Conservation (phyloP, 2,329 filamentous ascomycete genomes). For the Scopulariopsis brevicaulis region DNA sequence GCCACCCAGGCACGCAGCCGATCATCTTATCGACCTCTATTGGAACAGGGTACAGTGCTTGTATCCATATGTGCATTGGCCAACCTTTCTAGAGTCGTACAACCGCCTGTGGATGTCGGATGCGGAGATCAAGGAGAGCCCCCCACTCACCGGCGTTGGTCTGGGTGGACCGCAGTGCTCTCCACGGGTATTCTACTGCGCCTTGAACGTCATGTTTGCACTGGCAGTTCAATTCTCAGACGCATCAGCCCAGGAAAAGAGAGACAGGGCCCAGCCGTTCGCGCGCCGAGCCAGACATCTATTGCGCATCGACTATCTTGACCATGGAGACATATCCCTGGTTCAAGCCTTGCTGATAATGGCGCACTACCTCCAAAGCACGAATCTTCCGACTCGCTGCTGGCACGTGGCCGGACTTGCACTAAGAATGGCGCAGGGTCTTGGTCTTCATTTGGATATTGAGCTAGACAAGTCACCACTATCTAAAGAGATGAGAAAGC, state of each 20-base stretch:
- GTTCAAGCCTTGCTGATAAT: slow-evolving; percentile 13
- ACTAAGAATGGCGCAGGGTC: slow-evolving; percentile 13
- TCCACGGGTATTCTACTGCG: slow-evolving; percentile 2
- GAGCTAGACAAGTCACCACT: background rate
- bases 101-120: slow-evolving; percentile 3
- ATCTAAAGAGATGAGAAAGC: background rate
- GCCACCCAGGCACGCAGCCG: slow-evolving; percentile 7
- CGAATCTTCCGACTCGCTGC: slow-evolving; percentile 10
- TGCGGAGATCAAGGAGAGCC: slow-evolving; percentile 4
- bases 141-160: background rate
- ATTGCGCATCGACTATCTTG: slow-evolving; percentile 4
- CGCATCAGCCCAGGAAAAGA: slow-evolving; percentile 4
- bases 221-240: slow-evolving; percentile 10
- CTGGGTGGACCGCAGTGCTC: background rate
- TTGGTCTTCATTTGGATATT: slow-evolving; percentile 10
- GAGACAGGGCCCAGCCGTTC: background rate
- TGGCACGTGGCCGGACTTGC: slow-evolving; percentile 15
- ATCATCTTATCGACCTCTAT: slow-evolving; percentile 8
- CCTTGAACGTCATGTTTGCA: slow-evolving; percentile 13
- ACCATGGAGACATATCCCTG: slow-evolving; percentile 9
- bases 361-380: slow-evolving; percentile 14
- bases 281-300: background rate
- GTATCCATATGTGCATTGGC: slow-evolving; percentile 10
- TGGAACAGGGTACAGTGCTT: slow-evolving; percentile 9
- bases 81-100: slow-evolving; percentile 8